phyloP scores from a whole-genome alignment of 1,284 basidiomycete species.

The Leccinum pachyderme region DNA sequence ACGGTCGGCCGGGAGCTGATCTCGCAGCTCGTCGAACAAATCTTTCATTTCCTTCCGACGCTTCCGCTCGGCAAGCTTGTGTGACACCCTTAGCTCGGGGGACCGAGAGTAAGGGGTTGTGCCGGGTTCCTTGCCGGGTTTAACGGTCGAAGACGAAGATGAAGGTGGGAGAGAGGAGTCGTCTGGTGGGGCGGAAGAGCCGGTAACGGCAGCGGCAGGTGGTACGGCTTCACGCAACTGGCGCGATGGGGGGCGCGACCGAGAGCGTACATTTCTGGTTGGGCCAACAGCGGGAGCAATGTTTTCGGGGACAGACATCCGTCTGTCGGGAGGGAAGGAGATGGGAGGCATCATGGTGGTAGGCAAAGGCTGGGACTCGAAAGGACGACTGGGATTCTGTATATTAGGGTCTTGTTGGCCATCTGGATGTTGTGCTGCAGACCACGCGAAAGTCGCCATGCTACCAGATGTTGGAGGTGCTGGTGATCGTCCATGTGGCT shows the following conservation, averaged over 20 bases:
- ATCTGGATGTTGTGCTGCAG: slow-evolving; percentile 50
- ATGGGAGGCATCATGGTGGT: slow-evolving; percentile 55
- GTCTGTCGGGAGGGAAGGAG: slow-evolving; percentile 58
- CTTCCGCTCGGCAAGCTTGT: slow-evolving; percentile 94
- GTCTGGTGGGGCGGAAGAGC: slow-evolving; percentile 37
- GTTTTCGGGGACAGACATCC: slow-evolving; percentile 70
- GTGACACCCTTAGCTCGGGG: slow-evolving; percentile 88
- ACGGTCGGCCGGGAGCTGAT: slow-evolving; percentile 85
- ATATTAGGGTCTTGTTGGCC: slow-evolving; percentile 41
- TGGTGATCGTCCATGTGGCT: slow-evolving; percentile 61
- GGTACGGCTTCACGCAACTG: slow-evolving; percentile 46
- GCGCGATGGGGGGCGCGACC: slow-evolving; percentile 71
- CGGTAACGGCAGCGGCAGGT: slow-evolving; percentile 34
- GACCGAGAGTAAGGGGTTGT: slow-evolving; percentile 88
- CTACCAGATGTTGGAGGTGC: slow-evolving; percentile 55
- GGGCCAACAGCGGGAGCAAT: slow-evolving; percentile 44
- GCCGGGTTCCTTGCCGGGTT: slow-evolving; percentile 45
- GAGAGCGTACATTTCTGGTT: slow-evolving; percentile 56
- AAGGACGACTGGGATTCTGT: slow-evolving; percentile 36
- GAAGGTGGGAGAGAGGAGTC: slow-evolving; percentile 38
- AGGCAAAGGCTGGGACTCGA: slow-evolving; percentile 38
- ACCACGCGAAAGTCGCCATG: slow-evolving; percentile 71
- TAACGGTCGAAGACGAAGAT: slow-evolving; percentile 29
- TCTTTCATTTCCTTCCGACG: slow-evolving; percentile 97
- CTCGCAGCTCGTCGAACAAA: slow-evolving; percentile 89